Percentiles rank a stretch among this genome's conserved stretches.
These are phyloP conservation scores for Xylaria bambusicola DNA, from an alignment of 495 filamentous ascomycete genomes.

Conservation along the genomic window DNA sequence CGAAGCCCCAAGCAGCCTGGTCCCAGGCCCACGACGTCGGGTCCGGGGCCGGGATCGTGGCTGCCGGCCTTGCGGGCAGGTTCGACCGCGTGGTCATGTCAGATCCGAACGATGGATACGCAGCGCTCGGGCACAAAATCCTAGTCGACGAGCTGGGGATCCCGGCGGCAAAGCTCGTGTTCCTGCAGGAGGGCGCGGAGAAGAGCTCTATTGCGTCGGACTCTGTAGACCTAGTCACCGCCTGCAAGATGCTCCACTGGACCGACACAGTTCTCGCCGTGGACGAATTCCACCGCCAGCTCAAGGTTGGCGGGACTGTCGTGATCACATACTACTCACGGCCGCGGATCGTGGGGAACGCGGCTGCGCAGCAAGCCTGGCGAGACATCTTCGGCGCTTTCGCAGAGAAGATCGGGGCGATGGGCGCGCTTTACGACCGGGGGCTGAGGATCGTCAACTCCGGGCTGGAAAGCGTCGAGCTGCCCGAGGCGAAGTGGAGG, in stretches of 20 bases:
- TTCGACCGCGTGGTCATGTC: conserved; percentile 29
- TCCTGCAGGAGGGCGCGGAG: conserved; percentile 30
- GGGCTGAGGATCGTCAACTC: neutral
- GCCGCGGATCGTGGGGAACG: neutral
- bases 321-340: neutral
- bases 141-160: conserved; percentile 18
- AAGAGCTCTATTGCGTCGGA: conserved; percentile 24
- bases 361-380: neutral
- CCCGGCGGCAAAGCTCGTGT: conserved; percentile 26
- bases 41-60: conserved; percentile 30
- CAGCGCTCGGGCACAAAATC: conserved; percentile 20
- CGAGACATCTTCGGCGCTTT: neutral
- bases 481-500: neutral
- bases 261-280: conserved; percentile 1
- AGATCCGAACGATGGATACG: conserved; percentile 33
- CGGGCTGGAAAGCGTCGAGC: neutral
- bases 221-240: conserved; percentile 27
- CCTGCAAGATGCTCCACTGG: conserved; percentile 31
- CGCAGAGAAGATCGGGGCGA: neutral
- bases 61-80: conserved; percentile 23
- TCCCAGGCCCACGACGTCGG: conserved; percentile 20
- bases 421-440: neutral
- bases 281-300: neutral
- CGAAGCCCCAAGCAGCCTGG: neutral
- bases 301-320: neutral